phyloP scores from a whole-genome alignment of 2,329 filamentous ascomycete genomes.

The Chalaropsis ovoidea region DNA sequence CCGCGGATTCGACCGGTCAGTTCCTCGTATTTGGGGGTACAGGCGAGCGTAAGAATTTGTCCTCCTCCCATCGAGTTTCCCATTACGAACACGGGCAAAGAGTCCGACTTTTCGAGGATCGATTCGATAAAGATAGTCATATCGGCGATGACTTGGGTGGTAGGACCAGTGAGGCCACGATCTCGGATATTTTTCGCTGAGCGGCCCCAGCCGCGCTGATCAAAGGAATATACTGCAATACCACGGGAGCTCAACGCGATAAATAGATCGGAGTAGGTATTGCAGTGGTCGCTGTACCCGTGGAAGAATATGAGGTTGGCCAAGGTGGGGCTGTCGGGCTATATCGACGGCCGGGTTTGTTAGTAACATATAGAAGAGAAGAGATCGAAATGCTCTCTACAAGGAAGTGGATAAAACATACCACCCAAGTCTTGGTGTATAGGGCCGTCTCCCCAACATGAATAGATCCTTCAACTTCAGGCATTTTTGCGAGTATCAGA shows the following conservation, averaged over 20 bases:
- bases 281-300: slow-evolving; percentile 79
- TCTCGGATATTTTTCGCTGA: slow-evolving; percentile 53
- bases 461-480: slow-evolving; percentile 43
- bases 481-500: slow-evolving; percentile 13
- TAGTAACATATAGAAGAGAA: slow-evolving; percentile 15
- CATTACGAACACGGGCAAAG: slow-evolving; percentile 65
- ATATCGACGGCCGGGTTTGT: slow-evolving; percentile 13
- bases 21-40: slow-evolving; percentile 41
- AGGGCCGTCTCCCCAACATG: slow-evolving; percentile 38
- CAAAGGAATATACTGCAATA: slow-evolving; percentile 67
- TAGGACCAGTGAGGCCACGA: slow-evolving; percentile 64
- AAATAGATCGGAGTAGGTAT: slow-evolving; percentile 68
- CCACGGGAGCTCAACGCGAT: slow-evolving; percentile 56
- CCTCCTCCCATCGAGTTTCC: slow-evolving; percentile 89
- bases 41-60: slow-evolving; percentile 55
- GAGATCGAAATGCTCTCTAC: not conserved
- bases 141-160: slow-evolving; percentile 61
- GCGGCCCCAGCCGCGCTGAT: slow-evolving; percentile 83
- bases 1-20: slow-evolving; percentile 55
- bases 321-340: slow-evolving; percentile 48
- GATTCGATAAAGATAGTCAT: slow-evolving; percentile 55
- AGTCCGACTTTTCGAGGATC: slow-evolving; percentile 48
- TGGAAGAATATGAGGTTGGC: slow-evolving; percentile 77
- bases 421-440: slow-evolving; percentile 50
- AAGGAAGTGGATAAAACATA: slow-evolving; percentile 33